Evolutionary conservation across 768 basidiomycete species (phyloP), one percentile per base, ranked within the genome.

Genomic region (Daedalea quercina): DNA sequence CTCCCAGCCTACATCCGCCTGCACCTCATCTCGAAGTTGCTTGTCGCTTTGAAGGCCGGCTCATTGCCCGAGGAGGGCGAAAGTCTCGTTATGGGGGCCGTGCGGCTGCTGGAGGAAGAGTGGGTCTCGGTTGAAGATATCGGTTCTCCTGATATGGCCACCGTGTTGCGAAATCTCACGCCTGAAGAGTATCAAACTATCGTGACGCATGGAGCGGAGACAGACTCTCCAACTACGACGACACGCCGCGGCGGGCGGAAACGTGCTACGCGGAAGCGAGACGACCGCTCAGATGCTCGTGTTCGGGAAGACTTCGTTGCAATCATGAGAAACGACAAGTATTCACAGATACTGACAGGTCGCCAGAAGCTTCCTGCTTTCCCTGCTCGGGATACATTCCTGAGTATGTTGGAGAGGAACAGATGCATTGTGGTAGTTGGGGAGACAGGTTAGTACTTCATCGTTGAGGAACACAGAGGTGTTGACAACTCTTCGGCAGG

Each of bases 401-500:
- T 93, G 44, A 51, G 70, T 13, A 63, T 74, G 20, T 69, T 96
- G 9, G 72, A 78, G 34, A 68, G 63, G 9, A 81, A 80, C 58
- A 73, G 84, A 45, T 88, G 86, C 2, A 77, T 94, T 1, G 78
- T 97, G 0, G 85, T 96, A 0, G 87, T 94, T 3, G 94, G 94
- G 42, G 94, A 95, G 69, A 93, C 90, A 47, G 90, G 88, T 87
- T 33, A 57, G 71, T 47, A 9, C 17, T 31, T 31, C 28, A 4
- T 4, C 11, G 28, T 11, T 11, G 28, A 11, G 11, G 28, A 11
- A 31, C 6, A 31, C 28, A 11, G 6, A 31, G 28, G 4, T 31
- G 11, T 11, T 31, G 28, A 31, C 11, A 4, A 4, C 4, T 31
- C 6, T 6, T 11, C 62, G 20, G n/a, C 43, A 78, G 88, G 94